Evolutionary conservation across 139 green algal species (phyloP), one percentile per base, ranked within the genome.

Genomic region (Protoeuglena noctilucae): DNA sequence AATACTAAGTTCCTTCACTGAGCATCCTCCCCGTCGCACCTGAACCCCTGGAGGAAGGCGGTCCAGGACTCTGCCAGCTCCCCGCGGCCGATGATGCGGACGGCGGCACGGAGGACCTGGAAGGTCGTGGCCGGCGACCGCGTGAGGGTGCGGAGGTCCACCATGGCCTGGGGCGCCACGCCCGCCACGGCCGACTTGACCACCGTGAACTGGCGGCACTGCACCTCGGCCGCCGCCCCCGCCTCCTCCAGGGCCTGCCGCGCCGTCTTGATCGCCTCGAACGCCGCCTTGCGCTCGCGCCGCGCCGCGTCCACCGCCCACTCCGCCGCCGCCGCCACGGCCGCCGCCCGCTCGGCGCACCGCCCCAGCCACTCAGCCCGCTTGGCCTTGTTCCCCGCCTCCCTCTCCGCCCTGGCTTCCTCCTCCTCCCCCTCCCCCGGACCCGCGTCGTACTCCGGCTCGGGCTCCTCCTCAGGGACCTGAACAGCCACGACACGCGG

Each of bases 191-290:
- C 49, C 9, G 7, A 7, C 34, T 43, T 7, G 9, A 43, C 34
- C 34, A 43, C 9, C 34, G 34, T 12, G 49, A 14, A n/a, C 17
- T n/a, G 5, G 21, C 16, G 21, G 22, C 22, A n/a, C 22, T 30
- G 21, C 5, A 6, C 49, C 21, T 28, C 49, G 5, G 49, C 49
- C 4, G 49, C 49, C 17, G n/a, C n/a, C n/a, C 21, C 49, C 24
- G 49, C 21, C 49, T 55, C 49, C 49, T 55, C 49, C 24, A 29
- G 21, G 49, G 23, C 49, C 49, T 30, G 28, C 23, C 21, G 24
- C 49, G 29, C 49, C 23, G 49, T 29, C 21, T 28, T 23, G n/a
- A 19, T 23, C 22, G 29, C 49, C 17, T 28, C 49, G 7, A 19
- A n/a, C 21, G 49, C 21, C n/a, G 23, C 49, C 21, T 55, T 23